These are phyloP conservation scores for Spinacia oleracea DNA, from an alignment of 179 eudicot genomes.

Conservation along the genomic window DNA sequence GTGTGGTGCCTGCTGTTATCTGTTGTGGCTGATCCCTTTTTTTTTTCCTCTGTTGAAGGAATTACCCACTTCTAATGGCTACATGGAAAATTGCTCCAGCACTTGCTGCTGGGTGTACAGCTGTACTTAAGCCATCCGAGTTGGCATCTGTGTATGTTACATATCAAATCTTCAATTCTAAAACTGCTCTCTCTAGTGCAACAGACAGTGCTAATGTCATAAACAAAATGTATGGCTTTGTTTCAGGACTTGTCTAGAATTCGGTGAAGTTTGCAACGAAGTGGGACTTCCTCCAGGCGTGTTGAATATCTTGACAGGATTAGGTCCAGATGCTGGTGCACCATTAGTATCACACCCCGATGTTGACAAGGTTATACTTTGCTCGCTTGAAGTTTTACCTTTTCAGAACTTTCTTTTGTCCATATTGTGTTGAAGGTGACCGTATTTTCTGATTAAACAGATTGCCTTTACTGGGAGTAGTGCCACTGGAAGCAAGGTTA, in stretches of 20 bases:
- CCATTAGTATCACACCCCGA: conserved; percentile 91
- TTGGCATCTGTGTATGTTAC: conserved; percentile 76
- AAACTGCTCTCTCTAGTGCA: not conserved
- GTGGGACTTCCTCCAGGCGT: conserved; percentile 93
- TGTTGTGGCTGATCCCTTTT: not conserved
- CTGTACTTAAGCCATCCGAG: conserved; percentile 93
- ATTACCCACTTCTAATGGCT: conserved; percentile 94
- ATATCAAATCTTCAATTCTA: not conserved
- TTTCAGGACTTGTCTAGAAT: conserved; percentile 89
- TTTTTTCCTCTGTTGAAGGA: conserved; percentile 47
- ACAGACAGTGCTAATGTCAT: not conserved
- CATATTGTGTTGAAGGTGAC: not conserved
- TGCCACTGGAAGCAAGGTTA: conserved; percentile 89
- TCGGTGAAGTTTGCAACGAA: conserved; percentile 79
- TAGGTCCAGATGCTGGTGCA: conserved; percentile 92
- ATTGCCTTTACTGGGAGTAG: conserved; percentile 96
- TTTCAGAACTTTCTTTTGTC: not conserved
- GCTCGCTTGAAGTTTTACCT: conserved; percentile 1
- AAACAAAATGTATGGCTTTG: conserved; percentile 1
- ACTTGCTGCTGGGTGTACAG: conserved; percentile 98
- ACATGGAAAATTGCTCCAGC: conserved; percentile 99
- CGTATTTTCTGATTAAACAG: conserved; percentile 38
- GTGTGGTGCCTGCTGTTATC: not conserved
- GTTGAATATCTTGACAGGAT: conserved; percentile 82
- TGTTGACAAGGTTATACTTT: conserved; percentile 76